phyloP scores from a whole-genome alignment of 352 stramenopile species.

The Phytophthora capsici region DNA sequence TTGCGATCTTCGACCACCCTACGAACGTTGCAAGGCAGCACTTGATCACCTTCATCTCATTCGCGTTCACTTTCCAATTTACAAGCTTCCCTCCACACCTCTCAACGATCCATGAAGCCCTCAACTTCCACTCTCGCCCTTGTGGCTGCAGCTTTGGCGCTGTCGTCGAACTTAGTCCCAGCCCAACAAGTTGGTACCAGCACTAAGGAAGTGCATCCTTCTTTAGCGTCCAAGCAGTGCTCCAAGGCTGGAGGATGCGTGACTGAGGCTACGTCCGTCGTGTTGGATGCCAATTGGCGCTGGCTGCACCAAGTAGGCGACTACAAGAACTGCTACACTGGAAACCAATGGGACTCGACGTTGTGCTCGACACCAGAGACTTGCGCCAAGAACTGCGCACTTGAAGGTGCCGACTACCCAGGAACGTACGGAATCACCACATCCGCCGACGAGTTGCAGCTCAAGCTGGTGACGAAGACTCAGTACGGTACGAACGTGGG shows the following conservation, averaged over 20 bases:
- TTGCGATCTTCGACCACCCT: slow-evolving; percentile 11
- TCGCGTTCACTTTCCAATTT: slow-evolving; percentile 35
- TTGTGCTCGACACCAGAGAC: slow-evolving; percentile 55
- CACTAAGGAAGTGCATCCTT: slow-evolving; percentile 58
- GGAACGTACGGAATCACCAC: slow-evolving; percentile 72
- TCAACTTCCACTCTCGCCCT: slow-evolving; percentile 17
- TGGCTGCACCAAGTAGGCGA: slow-evolving; percentile 69
- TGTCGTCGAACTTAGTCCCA: slow-evolving; percentile 11
- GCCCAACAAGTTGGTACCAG: slow-evolving; percentile 59
- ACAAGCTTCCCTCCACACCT: slow-evolving; percentile 3
- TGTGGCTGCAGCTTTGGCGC: slow-evolving; percentile 23
- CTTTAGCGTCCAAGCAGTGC: slow-evolving; percentile 54
- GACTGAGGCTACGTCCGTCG: slow-evolving; percentile 55
- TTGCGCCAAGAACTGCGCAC: slow-evolving; percentile 63
- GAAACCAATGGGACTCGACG: slow-evolving; percentile 59
- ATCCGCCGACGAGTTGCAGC: slow-evolving; percentile 46
- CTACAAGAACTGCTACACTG: slow-evolving; percentile 76
- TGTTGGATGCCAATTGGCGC: slow-evolving; percentile 79
- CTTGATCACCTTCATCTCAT: slow-evolving; percentile 1
- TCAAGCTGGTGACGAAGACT: slow-evolving; percentile 64
- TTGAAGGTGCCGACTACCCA: slow-evolving; percentile 71
- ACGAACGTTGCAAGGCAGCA: neutral
- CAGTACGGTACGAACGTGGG: slow-evolving; percentile 66
- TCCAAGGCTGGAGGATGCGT: slow-evolving; percentile 47
- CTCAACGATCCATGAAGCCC: slow-evolving; percentile 23